Percentiles rank a stretch among this genome's conserved stretches.
Evolutionary conservation across 495 filamentous ascomycete species (phyloP).

Genomic region (Neurospora tetraspora): DNA sequence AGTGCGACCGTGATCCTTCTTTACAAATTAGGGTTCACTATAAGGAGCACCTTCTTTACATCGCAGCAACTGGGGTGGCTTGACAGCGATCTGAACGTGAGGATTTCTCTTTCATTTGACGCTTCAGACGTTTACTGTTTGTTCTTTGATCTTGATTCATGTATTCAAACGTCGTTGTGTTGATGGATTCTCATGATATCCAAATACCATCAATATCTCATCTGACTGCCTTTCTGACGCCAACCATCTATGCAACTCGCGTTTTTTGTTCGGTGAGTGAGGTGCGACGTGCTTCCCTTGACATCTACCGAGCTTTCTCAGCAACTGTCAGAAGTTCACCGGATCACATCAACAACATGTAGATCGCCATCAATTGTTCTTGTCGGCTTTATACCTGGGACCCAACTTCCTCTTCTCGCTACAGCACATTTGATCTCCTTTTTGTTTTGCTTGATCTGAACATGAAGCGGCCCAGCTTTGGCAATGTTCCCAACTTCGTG

Average conservation of each 20-base stretch:
- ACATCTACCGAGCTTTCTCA: neutral
- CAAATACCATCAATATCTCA: neutral
- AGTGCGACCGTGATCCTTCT: neutral
- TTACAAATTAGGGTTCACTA: neutral
- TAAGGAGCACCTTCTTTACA: neutral
- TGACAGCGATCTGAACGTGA: neutral
- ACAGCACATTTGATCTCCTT: neutral
- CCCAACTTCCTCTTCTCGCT: neutral
- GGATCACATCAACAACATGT: neutral
- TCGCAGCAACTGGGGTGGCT: neutral
- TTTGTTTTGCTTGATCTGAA: neutral
- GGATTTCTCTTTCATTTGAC: neutral
- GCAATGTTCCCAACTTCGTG: neutral
- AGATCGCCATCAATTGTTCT: neutral
- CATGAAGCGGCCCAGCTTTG: neutral
- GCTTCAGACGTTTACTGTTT: neutral
- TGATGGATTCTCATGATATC: neutral
- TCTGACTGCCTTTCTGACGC: neutral
- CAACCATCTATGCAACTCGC: neutral
- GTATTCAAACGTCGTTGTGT: neutral
- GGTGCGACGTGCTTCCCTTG: neutral
- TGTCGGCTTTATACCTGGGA: neutral
- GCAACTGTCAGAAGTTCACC: neutral
- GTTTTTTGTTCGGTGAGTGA: neutral
- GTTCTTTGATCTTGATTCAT: neutral